Evolutionary conservation across 805 yeast species (phyloP).

Genomic region (Hanseniaspora osmophila): DNA sequence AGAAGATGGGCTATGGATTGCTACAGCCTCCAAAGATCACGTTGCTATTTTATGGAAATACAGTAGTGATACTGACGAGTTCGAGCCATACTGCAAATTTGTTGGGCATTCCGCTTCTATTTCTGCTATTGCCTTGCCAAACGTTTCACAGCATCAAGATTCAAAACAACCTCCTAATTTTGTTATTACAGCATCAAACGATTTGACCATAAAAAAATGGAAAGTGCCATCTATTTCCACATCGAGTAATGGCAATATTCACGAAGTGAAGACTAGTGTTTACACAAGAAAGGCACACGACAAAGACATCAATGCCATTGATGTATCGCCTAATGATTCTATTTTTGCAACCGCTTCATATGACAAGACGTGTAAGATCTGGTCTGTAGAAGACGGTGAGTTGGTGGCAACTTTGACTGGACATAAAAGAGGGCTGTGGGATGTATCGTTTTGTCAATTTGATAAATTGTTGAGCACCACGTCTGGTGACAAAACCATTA

Average conservation of each 20-base stretch:
- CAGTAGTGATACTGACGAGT: conserved; percentile 29
- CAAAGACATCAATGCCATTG: conserved; percentile 83
- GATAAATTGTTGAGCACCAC: conserved; percentile 69
- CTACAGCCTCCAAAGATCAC: conserved; percentile 82
- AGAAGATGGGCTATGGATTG: conserved; percentile 75
- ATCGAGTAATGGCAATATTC: conserved; percentile 10
- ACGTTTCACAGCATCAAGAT: conserved; percentile 15
- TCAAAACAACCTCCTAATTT: conserved; percentile 39
- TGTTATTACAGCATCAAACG: conserved; percentile 70
- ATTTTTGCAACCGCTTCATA: conserved; percentile 86
- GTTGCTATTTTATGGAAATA: conserved; percentile 75
- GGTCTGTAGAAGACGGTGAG: conserved; percentile 83
- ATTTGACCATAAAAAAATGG: conserved; percentile 81
- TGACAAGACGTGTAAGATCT: conserved; percentile 80
- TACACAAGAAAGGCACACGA: conserved; percentile 95
- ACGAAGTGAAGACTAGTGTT: conserved; percentile 45
- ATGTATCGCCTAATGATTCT: conserved; percentile 81
- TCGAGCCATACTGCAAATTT: conserved; percentile 42
- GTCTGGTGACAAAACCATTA: conserved; percentile 85
- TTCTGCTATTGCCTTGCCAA: conserved; percentile 67
- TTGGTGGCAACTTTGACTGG: conserved; percentile 72
- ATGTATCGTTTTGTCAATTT: conserved; percentile 63
- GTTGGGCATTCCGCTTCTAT: conserved; percentile 82
- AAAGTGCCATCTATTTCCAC: conserved; percentile 32
- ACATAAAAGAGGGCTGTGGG: conserved; percentile 93